phyloP scores from a whole-genome alignment of 2,329 filamentous ascomycete species.

The Colletotrichum somersetense region DNA sequence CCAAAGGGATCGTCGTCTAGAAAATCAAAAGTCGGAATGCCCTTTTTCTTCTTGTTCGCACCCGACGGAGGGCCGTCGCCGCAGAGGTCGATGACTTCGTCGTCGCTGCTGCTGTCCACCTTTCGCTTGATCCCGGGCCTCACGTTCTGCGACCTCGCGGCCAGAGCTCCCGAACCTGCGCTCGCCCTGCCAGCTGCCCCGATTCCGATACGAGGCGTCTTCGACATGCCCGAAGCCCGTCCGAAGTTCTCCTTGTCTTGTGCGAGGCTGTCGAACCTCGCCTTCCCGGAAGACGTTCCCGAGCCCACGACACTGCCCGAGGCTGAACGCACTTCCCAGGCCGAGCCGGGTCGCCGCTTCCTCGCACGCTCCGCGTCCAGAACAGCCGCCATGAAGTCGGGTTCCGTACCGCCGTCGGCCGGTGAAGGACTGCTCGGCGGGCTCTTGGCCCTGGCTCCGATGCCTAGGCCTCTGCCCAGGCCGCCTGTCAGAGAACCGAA shows the following conservation, averaged over 20 bases:
- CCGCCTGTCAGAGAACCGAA: neutral
- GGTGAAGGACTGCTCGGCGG: neutral
- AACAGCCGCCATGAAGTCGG: conserved; percentile 22
- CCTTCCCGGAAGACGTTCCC: conserved; percentile 18
- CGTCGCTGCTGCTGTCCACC: conserved; percentile 14
- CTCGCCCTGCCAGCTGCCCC: neutral
- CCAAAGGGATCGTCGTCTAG: conserved; percentile 37
- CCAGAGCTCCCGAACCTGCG: neutral
- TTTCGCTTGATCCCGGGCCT: conserved; percentile 27
- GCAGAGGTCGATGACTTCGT: conserved; percentile 35
- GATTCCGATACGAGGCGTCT: neutral
- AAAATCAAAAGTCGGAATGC: conserved; percentile 2
- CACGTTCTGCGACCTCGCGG: conserved; percentile 20
- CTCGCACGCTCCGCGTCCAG: conserved; percentile 11
- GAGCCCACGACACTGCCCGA: conserved; percentile 18
- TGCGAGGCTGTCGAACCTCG: conserved; percentile 11
- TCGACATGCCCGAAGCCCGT: neutral
- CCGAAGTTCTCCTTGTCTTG: conserved; percentile 17
- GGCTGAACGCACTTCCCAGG: conserved; percentile 24
- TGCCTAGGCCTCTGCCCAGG: neutral
- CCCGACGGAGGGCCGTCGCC: neutral
- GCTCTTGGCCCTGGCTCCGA: neutral
- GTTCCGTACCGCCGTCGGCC: neutral
- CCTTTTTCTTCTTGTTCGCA: conserved; percentile 25
- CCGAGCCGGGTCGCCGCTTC: conserved; percentile 17